Conservation (phyloP, 106 monocot species). For the Triglochin maritima region DNA sequence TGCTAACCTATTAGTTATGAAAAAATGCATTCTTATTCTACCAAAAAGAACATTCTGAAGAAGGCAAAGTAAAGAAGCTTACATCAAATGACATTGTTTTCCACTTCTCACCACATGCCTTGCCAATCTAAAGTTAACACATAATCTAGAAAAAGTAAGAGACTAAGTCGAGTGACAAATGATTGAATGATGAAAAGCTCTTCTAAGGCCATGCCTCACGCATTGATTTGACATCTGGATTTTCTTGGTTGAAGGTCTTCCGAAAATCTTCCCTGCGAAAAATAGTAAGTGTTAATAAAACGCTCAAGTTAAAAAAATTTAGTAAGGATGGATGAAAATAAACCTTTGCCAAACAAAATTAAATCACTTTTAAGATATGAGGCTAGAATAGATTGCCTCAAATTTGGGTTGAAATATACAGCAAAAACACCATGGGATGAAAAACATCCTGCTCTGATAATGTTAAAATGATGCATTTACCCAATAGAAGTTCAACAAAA, state of each 20-base stretch:
- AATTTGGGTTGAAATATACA: too few relatives aligned
- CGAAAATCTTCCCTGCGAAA: slow-evolving; percentile 80
- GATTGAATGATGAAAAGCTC: not conserved
- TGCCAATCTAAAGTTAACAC: slow-evolving; percentile 59
- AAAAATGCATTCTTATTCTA: not conserved
- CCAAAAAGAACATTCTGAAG: not conserved
- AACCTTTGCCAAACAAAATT: not conserved
- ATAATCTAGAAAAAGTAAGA: not conserved
- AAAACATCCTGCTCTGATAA: too few relatives aligned
- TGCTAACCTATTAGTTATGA: not conserved
- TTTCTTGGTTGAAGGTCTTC: slow-evolving; percentile 65
- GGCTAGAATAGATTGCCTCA: too few relatives aligned
- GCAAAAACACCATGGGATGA: too few relatives aligned
- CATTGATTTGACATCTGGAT: slow-evolving; percentile 85
- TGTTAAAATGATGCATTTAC: too few relatives aligned
- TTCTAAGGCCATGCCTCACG: slow-evolving; percentile 41
- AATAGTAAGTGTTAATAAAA: not conserved
- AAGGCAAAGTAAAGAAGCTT: slow-evolving; percentile 5
- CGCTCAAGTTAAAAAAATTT: not conserved
- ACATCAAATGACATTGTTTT: slow-evolving; percentile 87
- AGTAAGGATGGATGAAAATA: too few relatives aligned
- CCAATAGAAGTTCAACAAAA: too few relatives aligned
- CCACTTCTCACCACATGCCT: slow-evolving; percentile 96
- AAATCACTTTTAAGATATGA: too few relatives aligned
- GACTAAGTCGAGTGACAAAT: not conserved